Evolutionary conservation across 441 rosid species (phyloP), one percentile per base, ranked within the genome.

Genomic region (Croton setiger): DNA sequence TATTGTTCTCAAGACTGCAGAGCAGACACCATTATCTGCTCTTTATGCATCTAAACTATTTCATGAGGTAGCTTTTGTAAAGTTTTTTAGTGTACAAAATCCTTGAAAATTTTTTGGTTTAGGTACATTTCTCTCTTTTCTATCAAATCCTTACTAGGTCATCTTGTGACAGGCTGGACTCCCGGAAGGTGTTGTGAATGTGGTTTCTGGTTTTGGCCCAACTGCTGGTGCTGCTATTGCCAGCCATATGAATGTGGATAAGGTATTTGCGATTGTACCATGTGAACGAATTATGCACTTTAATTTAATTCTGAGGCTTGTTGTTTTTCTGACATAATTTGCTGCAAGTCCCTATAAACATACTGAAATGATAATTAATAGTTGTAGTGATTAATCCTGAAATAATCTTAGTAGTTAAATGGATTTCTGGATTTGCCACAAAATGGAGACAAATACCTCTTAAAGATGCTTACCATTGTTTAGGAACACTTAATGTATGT

Each of bases 21-120:
- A 85, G 72, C 91, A 85, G 75, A 87, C 91, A 7, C 91, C 89
- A 6, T 70, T 87, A 35, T 76, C 91, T 53, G 91, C 91, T 68
- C 72, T 83, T 48, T 82, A 73, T 71, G 83, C 49, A 8, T 58
- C 87, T 43, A 80, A 76, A 70, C 83, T 85, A 57, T 75, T 87
- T 70, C 85, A 81, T 45, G 89, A 87, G 86, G 91, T 87, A 75
- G 63, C 39, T 53, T 60, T 69, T 57, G 7, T 4, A 47, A 13
- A 47, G 14, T 47, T 4, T 17, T 47, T 47, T 47, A 13, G 51
- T 37, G 0, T 37, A 8, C 7, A 37, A 0, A 37, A 7, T 9
- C 33, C 41, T 37, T 37, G 41, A 37, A 14, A 48, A 54, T 18
- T n/a, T 14, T 12, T 12, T 14, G 4, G 4, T 17, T 15, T 17